Evolutionary conservation across 2,329 filamentous ascomycete genomes (phyloP), one percentile per base, ranked within the genome.

Genomic region (Niveomyces coronatus): DNA sequence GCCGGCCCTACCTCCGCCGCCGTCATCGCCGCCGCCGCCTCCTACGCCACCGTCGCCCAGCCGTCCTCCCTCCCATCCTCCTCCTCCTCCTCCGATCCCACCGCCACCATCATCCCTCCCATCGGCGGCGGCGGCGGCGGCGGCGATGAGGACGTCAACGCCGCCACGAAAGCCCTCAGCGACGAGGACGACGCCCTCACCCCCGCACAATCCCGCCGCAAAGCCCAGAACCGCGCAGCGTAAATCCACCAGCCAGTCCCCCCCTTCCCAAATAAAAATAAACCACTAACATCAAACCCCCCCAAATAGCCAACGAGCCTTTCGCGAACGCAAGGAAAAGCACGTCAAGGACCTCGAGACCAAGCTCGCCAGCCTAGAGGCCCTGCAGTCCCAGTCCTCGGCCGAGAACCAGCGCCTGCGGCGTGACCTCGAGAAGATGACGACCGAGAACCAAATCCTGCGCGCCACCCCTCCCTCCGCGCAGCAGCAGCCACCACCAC

Each of bases 301-400:
- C n/a, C n/a, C n/a, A n/a, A 24, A 19, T 45, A 95, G 89, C 33
- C 91, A 96, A 70, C 82, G 89, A 50, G 89, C 91, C 22, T 96
- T 96, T 60, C 85, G 89, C 44, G 89, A 96, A 61, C 82, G 89
- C 49, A 96, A 96, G 61, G 89, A 96, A 58, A 82, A 80, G 41
- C 88, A 94, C 53, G 87, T 96, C 45, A 88, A 88, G 57, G 87
- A 96, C 44, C 79, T 96, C 17, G 88, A 96, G 61, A 75, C 78
- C 41, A 91, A 94, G 57, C 77, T 96, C 19, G 80, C 76, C 35
- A 71, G 68, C 34, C 76, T 95, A 22, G 82, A 94, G 55, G 76
- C 79, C 43, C 77, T 79, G 35, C 82, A 85, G 36, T 74, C 79
- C 39, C 71, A 75, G 23, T 73, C 91, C 0, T 74, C 79, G 28